A percentile compares a stretch with the other conserved stretches of the same genome.
Conservation (phyloP, 1,284 basidiomycete genomes). For the Lentinula novae-zelandiae region DNA sequence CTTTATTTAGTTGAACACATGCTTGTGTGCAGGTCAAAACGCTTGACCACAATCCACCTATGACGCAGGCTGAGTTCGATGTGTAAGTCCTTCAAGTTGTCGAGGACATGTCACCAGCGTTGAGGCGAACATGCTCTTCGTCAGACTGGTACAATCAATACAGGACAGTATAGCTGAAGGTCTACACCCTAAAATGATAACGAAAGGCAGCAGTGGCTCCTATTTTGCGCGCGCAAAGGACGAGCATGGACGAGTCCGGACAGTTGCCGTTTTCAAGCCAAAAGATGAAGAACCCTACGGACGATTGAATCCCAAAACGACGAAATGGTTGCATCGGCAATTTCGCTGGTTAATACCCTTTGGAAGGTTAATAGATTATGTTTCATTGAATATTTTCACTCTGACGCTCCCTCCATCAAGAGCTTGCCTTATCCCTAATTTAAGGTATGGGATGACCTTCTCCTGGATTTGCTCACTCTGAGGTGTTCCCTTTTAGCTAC, state of each 20-base stretch:
- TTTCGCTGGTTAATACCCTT: slow-evolving; percentile 34
- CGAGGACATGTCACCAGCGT: neutral
- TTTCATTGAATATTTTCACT: neutral
- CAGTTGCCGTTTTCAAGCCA: slow-evolving; percentile 85
- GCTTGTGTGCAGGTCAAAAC: slow-evolving; percentile 46
- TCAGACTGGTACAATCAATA: slow-evolving; percentile 62
- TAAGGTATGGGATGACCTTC: slow-evolving; percentile 54
- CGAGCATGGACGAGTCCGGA: slow-evolving; percentile 62
- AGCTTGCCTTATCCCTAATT: slow-evolving; percentile 80
- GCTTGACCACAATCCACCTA: slow-evolving; percentile 70
- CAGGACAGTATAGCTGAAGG: slow-evolving; percentile 69
- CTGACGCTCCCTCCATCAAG: slow-evolving; percentile 23
- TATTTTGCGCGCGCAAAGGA: slow-evolving; percentile 81
- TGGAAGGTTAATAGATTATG: neutral
- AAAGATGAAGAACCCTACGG: slow-evolving; percentile 90
- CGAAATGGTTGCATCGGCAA: slow-evolving; percentile 88
- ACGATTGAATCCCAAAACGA: slow-evolving; percentile 82
- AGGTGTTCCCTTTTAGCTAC: slow-evolving; percentile 35
- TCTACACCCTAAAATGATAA: slow-evolving; percentile 85
- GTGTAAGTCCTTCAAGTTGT: slow-evolving; percentile 39
- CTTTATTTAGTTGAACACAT: neutral
- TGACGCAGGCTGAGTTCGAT: slow-evolving; percentile 69
- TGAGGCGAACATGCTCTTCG: neutral
- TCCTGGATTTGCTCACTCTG: neutral
- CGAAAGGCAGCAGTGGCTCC: slow-evolving; percentile 82